Base-by-base conservation (phyloP, 2,329 filamentous ascomycete genomes). In the Fusarium nurragi region DNA sequence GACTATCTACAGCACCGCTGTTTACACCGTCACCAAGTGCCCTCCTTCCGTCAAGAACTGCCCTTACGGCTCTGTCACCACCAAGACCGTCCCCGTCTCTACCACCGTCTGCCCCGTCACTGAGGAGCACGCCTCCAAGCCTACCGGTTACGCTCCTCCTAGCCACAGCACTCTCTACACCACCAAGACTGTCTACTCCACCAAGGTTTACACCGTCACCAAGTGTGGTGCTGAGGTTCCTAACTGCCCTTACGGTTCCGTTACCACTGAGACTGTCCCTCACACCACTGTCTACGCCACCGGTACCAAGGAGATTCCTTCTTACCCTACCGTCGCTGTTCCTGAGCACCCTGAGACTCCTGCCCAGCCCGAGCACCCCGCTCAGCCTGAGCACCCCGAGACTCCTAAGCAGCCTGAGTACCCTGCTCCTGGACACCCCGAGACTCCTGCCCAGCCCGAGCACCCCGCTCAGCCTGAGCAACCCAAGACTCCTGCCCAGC, bases 141-240 rank as follows among this genome's bases (percentile, higher is more conserved):
- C 58, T 10, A 67, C 70, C 18, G 55, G 38, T 16, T 60, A 66
- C n/a, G 57, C 39, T 40, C 60, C 65, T 52, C 67, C 67, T 36
- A 25, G 21, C 55, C 60, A 46, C 53, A 57, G 48, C 36, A 75
- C 72, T 26, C 69, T 71, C 25, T 75, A 72, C 68, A 72, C 68
- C 44, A 77, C 76, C 36, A 72, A 72, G 66, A 73, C 68, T 28
- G 57, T 69, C 18, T 74, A 71, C 67, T 70, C 67, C 44, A 77
- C 76, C 30, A 71, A 71, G 66, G 72, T 68, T 32, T 75, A 72
- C 67, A 76, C 75, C 41, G 66, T 78, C 53, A 74, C 73, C 16
- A 55, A 71, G 52, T 78, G 76, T 53, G 59, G 72, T 39, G 68
- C 74, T 30, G 66, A 56, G 16, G 68, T 71, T 11, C 62, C 72